Evolutionary conservation across 2,329 filamentous ascomycete species (phyloP).

Genomic region (Colletotrichum graminicola): DNA sequence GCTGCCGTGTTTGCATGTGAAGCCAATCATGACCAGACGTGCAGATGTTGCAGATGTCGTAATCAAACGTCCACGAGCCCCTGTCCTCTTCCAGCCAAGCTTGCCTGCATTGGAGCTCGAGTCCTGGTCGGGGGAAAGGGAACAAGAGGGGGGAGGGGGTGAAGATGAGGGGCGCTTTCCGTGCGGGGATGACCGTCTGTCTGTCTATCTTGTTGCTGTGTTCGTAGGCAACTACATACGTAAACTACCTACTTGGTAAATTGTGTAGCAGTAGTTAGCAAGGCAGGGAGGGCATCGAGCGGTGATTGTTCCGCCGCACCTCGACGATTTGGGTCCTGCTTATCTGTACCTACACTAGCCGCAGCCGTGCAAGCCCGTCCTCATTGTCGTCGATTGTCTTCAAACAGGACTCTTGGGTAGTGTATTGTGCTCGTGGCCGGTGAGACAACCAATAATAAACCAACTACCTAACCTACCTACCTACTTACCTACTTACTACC

Average conservation of each 20-base stretch:
- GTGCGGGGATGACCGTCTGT: constrained; percentile 3
- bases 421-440: too few relatives aligned
- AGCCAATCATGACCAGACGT: constrained; percentile 13
- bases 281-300: background rate
- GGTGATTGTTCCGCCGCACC: constrained; percentile 3
- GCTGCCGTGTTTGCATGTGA: constrained; percentile 33
- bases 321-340: background rate
- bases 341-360: background rate
- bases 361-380: background rate
- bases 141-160: constrained; percentile 13
- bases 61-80: constrained; percentile 32
- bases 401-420: background rate
- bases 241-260: too few relatives aligned
- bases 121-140: constrained; percentile 21
- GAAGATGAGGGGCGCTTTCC: constrained; percentile 33
- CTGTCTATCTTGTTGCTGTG: background rate
- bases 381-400: constrained; percentile 2
- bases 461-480: background rate
- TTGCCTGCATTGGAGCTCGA: constrained; percentile 6
- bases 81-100: constrained; percentile 28
- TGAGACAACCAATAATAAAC: background rate
- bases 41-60: constrained; percentile 32
- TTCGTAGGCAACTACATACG: too few relatives aligned
- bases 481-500: background rate
- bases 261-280: too few relatives aligned